Evolutionary conservation across 192 early-diverging fungal genomes (phyloP).

Genomic region (Coemansia sp.): DNA sequence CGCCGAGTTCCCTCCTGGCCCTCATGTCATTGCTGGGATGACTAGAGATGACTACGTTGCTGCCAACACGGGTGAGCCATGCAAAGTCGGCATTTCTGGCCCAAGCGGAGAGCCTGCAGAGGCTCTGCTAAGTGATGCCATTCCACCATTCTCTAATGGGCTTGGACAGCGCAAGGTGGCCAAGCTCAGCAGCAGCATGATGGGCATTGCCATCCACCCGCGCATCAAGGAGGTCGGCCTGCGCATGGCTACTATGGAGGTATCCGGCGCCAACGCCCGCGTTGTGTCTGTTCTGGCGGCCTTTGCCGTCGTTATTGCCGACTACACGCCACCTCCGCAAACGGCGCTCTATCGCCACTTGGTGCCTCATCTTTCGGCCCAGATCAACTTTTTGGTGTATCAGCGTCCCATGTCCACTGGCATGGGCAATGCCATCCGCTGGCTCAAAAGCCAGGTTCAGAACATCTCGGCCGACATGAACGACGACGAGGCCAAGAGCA

Average conservation of each 20-base stretch:
- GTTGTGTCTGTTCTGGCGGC: constrained; percentile 86
- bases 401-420: constrained; percentile 87
- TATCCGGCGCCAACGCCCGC: constrained; percentile 90
- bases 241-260: constrained; percentile 83
- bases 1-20: constrained; percentile 43
- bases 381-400: constrained; percentile 87
- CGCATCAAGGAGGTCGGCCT: constrained; percentile 83
- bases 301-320: constrained; percentile 87
- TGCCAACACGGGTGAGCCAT: constrained; percentile 29
- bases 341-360: constrained; percentile 81
- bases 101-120: constrained; percentile 15
- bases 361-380: constrained; percentile 79
- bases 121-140: constrained; percentile 37
- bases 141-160: constrained; percentile 45
- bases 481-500: constrained; percentile 79
- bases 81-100: constrained; percentile 15
- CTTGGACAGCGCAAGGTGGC: constrained; percentile 38
- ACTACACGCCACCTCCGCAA: constrained; percentile 86
- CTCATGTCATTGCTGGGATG: constrained; percentile 50
- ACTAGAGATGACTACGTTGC: constrained; percentile 40
- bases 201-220: constrained; percentile 71
- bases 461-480: constrained; percentile 75
- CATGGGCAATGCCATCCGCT: constrained; percentile 92
- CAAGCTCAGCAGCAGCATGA: constrained; percentile 29
- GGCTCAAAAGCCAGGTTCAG: constrained; percentile 85